A percentile compares a stretch with the other conserved stretches of the same genome.
Evolutionary conservation across 768 basidiomycete genomes (phyloP).

Genomic region (Collybia mongolica): DNA sequence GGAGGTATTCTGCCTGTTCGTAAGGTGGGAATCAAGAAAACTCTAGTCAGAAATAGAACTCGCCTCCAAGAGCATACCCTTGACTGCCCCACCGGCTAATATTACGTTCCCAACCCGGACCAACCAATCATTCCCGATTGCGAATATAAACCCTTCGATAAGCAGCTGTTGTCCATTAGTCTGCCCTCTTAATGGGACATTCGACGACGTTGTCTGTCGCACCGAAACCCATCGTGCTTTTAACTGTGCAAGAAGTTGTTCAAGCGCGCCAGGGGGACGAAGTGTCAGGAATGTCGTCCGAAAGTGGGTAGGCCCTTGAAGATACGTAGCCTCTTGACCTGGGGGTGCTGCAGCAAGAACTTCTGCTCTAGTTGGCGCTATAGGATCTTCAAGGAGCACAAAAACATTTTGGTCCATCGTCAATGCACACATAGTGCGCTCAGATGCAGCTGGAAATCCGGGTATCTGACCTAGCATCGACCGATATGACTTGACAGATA

Average conservation of each 20-base stretch:
- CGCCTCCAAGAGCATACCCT: constrained; percentile 87
- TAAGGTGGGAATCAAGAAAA: not conserved
- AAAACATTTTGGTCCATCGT: constrained; percentile 83
- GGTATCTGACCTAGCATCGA: constrained; percentile 63
- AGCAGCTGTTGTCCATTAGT: constrained; percentile 58
- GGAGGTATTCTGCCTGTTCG: constrained; percentile 77
- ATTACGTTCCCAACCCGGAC: constrained; percentile 79
- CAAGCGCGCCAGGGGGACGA: constrained; percentile 69
- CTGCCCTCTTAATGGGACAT: constrained; percentile 41
- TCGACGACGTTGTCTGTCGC: constrained; percentile 42
- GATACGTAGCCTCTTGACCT: constrained; percentile 37
- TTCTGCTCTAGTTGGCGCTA: constrained; percentile 67
- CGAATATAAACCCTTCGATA: constrained; percentile 72
- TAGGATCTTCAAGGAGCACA: constrained; percentile 74
- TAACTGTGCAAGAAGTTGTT: constrained; percentile 71
- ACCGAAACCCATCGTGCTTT: constrained; percentile 77
- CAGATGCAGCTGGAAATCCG: constrained; percentile 48
- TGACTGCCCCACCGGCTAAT: constrained; percentile 69
- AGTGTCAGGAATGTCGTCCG: constrained; percentile 78
- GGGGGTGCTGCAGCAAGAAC: constrained; percentile 45
- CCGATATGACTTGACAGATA: constrained; percentile 72
- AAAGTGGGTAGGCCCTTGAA: constrained; percentile 61
- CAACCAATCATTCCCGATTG: constrained; percentile 80
- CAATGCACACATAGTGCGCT: constrained; percentile 72
- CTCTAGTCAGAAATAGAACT: constrained; percentile 4